Conservation (phyloP, 345 rosid genomes). For the Viola odorata region DNA sequence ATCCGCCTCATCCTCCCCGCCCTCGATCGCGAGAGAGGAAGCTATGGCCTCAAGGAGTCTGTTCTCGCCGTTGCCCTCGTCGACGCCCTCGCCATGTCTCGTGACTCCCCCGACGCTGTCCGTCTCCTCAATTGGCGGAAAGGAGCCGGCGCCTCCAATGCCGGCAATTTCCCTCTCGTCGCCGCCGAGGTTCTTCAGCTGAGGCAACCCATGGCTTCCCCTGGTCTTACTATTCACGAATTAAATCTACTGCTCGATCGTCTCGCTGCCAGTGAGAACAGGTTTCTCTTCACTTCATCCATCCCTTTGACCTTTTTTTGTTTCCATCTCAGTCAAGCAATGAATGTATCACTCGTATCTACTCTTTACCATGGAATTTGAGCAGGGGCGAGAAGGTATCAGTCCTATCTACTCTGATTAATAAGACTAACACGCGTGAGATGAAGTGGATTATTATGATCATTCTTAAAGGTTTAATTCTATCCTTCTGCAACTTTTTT, state of each 20-base stretch:
- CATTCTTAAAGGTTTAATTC: constrained; percentile 65
- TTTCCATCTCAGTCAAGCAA: neutral
- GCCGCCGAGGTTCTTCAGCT: constrained; percentile 80
- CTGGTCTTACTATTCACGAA: constrained; percentile 65
- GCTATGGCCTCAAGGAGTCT: constrained; percentile 87
- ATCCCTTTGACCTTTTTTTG: neutral
- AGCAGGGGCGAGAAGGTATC: constrained; percentile 63
- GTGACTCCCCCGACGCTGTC: constrained; percentile 77
- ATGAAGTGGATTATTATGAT: constrained; percentile 97
- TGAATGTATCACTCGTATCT: neutral
- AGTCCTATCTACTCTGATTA: constrained; percentile 67
- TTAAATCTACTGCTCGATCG: constrained; percentile 76
- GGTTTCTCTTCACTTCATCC: constrained; percentile 25
- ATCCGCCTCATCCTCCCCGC: constrained; percentile 73
- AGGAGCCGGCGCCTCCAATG: constrained; percentile 71
- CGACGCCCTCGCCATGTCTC: constrained; percentile 84
- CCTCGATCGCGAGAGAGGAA: constrained; percentile 85
- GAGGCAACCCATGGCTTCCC: constrained; percentile 78
- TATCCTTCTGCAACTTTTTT: neutral
- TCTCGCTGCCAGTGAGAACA: constrained; percentile 69
- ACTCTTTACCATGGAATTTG: neutral
- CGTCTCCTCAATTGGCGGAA: constrained; percentile 96
- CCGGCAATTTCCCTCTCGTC: constrained; percentile 76
- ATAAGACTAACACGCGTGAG: constrained; percentile 90
- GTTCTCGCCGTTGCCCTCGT: constrained; percentile 80